Base-by-base conservation (phyloP, 2,329 filamentous ascomycete genomes). In the Orbilia javanica region DNA sequence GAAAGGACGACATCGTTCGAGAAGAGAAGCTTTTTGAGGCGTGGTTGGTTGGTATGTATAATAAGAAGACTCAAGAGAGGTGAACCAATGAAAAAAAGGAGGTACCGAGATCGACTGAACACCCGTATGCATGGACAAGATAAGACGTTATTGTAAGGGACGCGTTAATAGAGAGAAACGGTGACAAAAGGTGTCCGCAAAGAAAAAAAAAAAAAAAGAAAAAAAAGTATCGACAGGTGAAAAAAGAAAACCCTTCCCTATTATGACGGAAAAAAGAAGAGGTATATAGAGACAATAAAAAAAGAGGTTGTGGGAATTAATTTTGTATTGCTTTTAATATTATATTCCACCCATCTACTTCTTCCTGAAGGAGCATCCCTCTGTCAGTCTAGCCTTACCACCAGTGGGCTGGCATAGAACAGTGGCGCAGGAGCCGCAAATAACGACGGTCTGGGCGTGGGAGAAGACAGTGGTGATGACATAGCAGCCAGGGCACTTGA, bases 381-480 rank as follows among this genome's bases (percentile, higher is more conserved):
- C 96, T 82, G 96, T 99, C 85, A 99, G 90, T 87, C 96, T 90
- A 85, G 96, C 96, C 91, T 99, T 99, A 85, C 96, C 96, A 91
- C 96, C 96, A 83, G 96, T 99, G 83, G 96, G 96, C 88, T 99
- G 96, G 93, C 96, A 99, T 81, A 99, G 93, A 83, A 99, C 96
- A 84, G 96, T 97, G 84, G 95, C 97, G 93, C 96, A 99, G 85
- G 96, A 96, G 85, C 94, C 94, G 92, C 96, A 99, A 90, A 98
- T 96, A 87, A 99, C 96, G 86, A 99, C 96, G 86, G 96, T 99
- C 90, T 99, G 96, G 87, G 96, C 96, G 90, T 99, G 96, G 81
- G 95, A 98, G 93, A 98, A 99, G 88, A 99, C 96, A 87, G 96
- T 99, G 87, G 96, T 99, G 91, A 99, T 99, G 87, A 94, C 97